These are phyloP conservation scores for Ophiostoma sp. DNA, from an alignment of 2,329 filamentous ascomycete genomes.

Conservation along the genomic window DNA sequence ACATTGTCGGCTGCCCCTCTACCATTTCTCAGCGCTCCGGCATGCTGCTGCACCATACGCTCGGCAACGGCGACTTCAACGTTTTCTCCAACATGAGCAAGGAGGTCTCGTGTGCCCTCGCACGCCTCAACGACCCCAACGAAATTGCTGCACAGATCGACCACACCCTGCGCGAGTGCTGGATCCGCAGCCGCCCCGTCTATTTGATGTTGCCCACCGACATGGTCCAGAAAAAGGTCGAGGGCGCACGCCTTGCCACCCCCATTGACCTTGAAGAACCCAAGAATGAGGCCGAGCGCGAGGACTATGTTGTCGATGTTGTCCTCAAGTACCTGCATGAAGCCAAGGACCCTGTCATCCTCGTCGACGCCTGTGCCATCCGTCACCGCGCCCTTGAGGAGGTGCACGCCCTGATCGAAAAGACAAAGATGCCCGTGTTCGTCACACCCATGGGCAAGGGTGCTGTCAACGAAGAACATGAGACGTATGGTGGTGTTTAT, in stretches of 20 bases:
- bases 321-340: constrained; percentile 60
- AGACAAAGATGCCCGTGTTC: constrained; percentile 71
- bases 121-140: constrained; percentile 62
- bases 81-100: constrained; percentile 76
- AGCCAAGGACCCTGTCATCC: constrained; percentile 68
- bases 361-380: constrained; percentile 79
- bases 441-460: constrained; percentile 90
- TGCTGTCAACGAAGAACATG: constrained; percentile 68
- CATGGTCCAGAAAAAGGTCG: constrained; percentile 69
- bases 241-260: constrained; percentile 64
- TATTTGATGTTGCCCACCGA: constrained; percentile 81
- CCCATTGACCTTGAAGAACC: constrained; percentile 62
- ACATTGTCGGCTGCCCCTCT: constrained; percentile 41
- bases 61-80: constrained; percentile 50
- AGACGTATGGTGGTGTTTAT: constrained; percentile 79
- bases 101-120: constrained; percentile 63
- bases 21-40: constrained; percentile 28
- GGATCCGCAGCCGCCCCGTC: constrained; percentile 67
- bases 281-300: constrained; percentile 61
- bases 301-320: constrained; percentile 77
- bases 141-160: constrained; percentile 74
- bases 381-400: constrained; percentile 68
- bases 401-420: constrained; percentile 65
- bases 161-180: constrained; percentile 68
- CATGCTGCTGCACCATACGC: constrained; percentile 44